phyloP scores from a whole-genome alignment of 2,329 filamentous ascomycete species.

The Diaporthe sp. region DNA sequence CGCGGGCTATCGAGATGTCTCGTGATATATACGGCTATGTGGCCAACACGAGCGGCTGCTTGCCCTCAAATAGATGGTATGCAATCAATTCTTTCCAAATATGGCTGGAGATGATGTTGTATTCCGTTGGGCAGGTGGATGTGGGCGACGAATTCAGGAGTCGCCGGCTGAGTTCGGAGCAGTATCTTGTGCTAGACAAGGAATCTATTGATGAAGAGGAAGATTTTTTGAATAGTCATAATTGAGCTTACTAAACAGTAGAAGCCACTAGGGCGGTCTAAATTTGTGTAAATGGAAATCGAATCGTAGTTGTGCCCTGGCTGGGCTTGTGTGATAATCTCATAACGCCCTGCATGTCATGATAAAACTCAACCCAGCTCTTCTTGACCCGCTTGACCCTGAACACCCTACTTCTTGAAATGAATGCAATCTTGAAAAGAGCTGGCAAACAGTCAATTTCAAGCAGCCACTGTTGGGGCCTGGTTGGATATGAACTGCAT shows the following conservation, averaged over 20 bases:
- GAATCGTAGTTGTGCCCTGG: not conserved
- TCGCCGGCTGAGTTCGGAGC: not conserved
- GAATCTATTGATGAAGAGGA: not conserved
- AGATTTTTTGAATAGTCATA: not conserved
- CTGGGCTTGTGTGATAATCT: conserved; percentile 15
- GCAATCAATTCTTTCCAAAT: not conserved
- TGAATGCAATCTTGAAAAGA: not conserved
- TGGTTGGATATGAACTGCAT: conserved; percentile 9
- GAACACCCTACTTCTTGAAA: conserved; percentile 3
- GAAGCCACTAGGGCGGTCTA: not conserved
- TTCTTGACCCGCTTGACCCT: not conserved
- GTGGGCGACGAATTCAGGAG: not conserved
- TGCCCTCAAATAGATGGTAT: not conserved
- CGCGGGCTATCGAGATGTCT: not conserved
- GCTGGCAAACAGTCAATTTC: not conserved
- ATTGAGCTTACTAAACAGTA: not conserved
- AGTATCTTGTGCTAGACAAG: not conserved
- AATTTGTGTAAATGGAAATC: not conserved
- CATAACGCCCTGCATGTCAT: conserved; percentile 16
- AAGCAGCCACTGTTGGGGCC: not conserved
- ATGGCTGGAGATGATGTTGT: not conserved
- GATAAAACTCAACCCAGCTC: not conserved
- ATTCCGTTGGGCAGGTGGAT: not conserved
- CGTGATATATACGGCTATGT: not conserved
- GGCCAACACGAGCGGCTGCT: not conserved